Conservation (phyloP, 495 filamentous ascomycete genomes). For the Aspergillus bridgeri region DNA sequence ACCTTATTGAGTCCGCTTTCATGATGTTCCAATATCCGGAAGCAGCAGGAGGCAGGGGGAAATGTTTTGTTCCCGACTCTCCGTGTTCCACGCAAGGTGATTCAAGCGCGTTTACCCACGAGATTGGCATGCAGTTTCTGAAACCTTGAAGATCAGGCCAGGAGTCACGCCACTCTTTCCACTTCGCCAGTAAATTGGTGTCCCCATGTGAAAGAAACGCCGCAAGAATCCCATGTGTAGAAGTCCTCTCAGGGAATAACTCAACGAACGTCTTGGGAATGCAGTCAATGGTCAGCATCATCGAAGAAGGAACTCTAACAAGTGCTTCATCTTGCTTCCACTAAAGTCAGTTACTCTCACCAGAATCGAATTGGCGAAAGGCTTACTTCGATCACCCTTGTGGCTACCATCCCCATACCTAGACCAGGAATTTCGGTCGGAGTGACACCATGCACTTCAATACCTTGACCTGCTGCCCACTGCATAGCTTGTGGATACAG, state of each 20-base stretch:
- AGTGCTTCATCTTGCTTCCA: conserved; percentile 32
- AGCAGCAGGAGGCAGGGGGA: conserved; percentile 28
- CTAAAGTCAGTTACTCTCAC: conserved; percentile 1
- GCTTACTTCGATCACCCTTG: conserved; percentile 53
- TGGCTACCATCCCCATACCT: conserved; percentile 69
- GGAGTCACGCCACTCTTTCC: conserved; percentile 56
- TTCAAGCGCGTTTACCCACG: conserved; percentile 1
- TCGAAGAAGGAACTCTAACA: conserved; percentile 56
- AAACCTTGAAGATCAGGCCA: conserved; percentile 57
- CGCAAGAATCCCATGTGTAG: conserved; percentile 63
- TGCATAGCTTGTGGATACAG: conserved; percentile 17
- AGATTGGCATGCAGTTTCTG: conserved; percentile 54
- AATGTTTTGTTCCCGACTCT: conserved; percentile 14
- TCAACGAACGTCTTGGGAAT: conserved; percentile 42
- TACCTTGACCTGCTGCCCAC: conserved; percentile 54
- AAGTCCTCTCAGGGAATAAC: conserved; percentile 43
- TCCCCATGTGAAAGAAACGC: conserved; percentile 53
- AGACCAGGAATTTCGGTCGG: conserved; percentile 54
- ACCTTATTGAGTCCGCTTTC: neutral
- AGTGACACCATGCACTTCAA: conserved; percentile 53
- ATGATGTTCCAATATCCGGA: conserved; percentile 23
- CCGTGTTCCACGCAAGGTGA: neutral
- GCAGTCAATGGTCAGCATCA: conserved; percentile 58
- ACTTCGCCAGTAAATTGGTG: conserved; percentile 11
- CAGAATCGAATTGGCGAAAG: neutral